Evolutionary conservation across 768 basidiomycete genomes (phyloP).

Genomic region (Hemileccinum rubropunctum): DNA sequence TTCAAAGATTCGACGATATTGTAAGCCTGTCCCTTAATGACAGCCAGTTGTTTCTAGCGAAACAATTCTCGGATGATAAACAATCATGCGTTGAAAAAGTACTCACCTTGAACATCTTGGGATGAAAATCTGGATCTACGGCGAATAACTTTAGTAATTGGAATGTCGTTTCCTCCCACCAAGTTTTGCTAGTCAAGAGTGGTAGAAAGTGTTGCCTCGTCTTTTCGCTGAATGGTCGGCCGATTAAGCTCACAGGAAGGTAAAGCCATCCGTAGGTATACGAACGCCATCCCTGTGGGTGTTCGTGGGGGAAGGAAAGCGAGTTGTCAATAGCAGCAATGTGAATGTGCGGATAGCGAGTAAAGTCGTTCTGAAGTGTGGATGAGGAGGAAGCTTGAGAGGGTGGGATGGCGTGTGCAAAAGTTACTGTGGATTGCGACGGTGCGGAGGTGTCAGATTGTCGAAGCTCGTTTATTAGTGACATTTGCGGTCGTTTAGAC

Average conservation of each 20-base stretch:
- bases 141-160: conserved; percentile 75
- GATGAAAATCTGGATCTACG: conserved; percentile 83
- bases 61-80: conserved; percentile 3
- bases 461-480: conserved; percentile 69
- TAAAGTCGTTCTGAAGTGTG: conserved; percentile 40
- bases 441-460: conserved; percentile 39
- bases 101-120: conserved; percentile 81
- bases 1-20: conserved; percentile 84
- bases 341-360: conserved; percentile 75
- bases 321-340: conserved; percentile 95
- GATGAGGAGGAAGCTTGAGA: conserved; percentile 36
- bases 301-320: conserved; percentile 87
- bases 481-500: conserved; percentile 64
- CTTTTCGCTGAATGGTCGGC: conserved; percentile 79
- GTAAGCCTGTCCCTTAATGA: conserved; percentile 91
- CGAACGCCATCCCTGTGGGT: conserved; percentile 75
- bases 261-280: conserved; percentile 91
- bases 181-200: conserved; percentile 73
- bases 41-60: conserved; percentile 76
- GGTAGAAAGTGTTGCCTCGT: conserved; percentile 82
- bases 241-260: conserved; percentile 81
- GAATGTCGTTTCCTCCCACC: conserved; percentile 89
- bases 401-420: conserved; percentile 38
- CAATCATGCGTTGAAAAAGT: neutral
- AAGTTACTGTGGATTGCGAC: conserved; percentile 39